phyloP scores from a whole-genome alignment of 805 yeast species.

The Yarrowia phangngaensis region DNA sequence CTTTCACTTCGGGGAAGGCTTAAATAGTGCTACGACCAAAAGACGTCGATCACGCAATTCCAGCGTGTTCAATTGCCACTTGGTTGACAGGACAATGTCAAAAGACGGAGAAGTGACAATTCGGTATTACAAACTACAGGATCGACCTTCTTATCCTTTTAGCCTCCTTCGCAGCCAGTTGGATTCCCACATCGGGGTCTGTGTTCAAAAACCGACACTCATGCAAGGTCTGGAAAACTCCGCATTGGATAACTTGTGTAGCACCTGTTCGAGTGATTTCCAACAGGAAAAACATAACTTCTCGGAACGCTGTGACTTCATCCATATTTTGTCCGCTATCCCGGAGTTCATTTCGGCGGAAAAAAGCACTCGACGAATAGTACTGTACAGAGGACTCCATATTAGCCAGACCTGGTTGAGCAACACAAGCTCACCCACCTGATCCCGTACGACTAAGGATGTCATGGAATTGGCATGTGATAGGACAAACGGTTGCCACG shows the following conservation, averaged over 20 bases:
- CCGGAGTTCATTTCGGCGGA: too few relatives aligned
- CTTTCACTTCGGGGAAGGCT: conserved; percentile 36
- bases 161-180: conserved; percentile 38
- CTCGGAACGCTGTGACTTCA: conserved; percentile 73
- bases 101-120: conserved; percentile 67
- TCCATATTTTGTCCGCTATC: conserved; percentile 52
- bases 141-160: conserved; percentile 41
- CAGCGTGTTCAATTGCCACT: conserved; percentile 53
- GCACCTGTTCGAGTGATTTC: conserved; percentile 78
- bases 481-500: too few relatives aligned
- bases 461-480: too few relatives aligned
- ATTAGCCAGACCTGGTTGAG: too few relatives aligned
- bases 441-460: too few relatives aligned
- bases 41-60: conserved; percentile 51
- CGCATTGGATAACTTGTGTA: conserved; percentile 66
- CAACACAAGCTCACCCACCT: too few relatives aligned
- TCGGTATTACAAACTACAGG: conserved; percentile 52
- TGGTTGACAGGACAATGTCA: conserved; percentile 70
- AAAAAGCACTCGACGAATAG: too few relatives aligned
- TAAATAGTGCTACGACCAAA: conserved; percentile 58
- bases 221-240: conserved; percentile 59
- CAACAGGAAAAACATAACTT: conserved; percentile 63
- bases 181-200: conserved; percentile 79
- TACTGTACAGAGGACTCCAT: too few relatives aligned
- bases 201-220: conserved; percentile 54